Evolutionary conservation across 306 rosid genomes (phyloP).

Genomic region (Lathyrus oleraceus): DNA sequence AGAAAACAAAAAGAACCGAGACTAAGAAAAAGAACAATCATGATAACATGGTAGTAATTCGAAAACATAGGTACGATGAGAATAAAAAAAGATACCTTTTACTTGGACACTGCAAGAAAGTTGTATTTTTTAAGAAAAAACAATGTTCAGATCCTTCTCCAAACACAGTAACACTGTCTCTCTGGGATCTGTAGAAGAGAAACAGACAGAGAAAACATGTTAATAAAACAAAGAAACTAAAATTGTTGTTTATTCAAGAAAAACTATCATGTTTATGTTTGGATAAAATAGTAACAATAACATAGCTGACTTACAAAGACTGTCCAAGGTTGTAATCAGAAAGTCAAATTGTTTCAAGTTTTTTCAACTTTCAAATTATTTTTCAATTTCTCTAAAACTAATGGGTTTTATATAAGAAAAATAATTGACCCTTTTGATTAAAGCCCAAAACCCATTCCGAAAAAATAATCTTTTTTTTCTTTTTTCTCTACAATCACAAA

Average conservation of each 20-base stretch:
- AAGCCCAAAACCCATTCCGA: neutral
- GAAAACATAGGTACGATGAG: neutral
- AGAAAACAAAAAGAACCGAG: neutral
- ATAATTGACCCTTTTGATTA: neutral
- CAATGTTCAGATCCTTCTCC: neutral
- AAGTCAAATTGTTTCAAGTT: constrained; percentile 38
- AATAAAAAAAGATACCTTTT: constrained; percentile 42
- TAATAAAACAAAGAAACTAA: neutral
- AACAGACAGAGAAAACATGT: constrained; percentile 38
- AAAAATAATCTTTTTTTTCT: too few species aligned
- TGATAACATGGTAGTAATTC: constrained; percentile 34
- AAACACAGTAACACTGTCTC: constrained; percentile 35
- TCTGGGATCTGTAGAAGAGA: constrained; percentile 62
- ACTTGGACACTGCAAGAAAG: constrained; percentile 40
- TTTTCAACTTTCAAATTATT: neutral
- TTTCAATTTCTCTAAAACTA: neutral
- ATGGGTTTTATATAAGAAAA: neutral
- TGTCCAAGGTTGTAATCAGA: constrained; percentile 11
- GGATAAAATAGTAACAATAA: neutral
- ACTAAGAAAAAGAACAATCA: neutral
- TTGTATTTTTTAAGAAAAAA: too few species aligned
- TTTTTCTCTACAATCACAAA: neutral
- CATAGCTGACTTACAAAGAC: constrained; percentile 42
- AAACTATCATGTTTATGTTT: neutral
- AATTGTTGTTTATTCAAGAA: too few species aligned